Base-by-base conservation (phyloP, 1,284 basidiomycete genomes). In the Trichosporon asahii region DNA sequence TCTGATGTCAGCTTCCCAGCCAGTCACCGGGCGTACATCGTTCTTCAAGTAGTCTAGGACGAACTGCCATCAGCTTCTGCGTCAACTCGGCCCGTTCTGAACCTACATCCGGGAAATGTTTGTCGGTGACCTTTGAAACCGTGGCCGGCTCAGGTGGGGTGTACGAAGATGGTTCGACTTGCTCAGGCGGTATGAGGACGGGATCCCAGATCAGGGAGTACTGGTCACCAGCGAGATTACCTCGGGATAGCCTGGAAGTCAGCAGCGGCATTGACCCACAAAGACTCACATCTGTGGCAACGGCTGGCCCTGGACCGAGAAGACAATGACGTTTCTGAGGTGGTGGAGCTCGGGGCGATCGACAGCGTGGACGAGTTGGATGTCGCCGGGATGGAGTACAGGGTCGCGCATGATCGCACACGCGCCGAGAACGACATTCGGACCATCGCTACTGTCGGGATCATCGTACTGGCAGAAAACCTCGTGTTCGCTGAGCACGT, bases 151-250 rank as follows among this genome's bases (percentile, higher is more conserved):
- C 40, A 0, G 66, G 60, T 12, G 72, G 64, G 0, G 68, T 70
- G 66, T 76, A 77, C 25, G 69, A 65, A 3, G 70, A 72, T 0
- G 77, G 72, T n/a, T 64, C 31, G 2, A 64, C 65, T 29, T 65
- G 25, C 49, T 64, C 25, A 18, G 65, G 21, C 2, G 72, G 74
- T 27, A 76, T 49, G 21, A 77, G 69, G 8, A 67, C 63, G 6
- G 70, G 40, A 18, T 79, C 76, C 75, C 75, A 79, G 61, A 79
- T 76, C 18, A 79, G 71, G 9, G 74, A 74, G 64, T 75, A 78
- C 40, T 75, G 71, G 64, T 76, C 74, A 15, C 77, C 76, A 44
- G 75, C 75, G n/a, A 77, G 71, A 64, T 76, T 74, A 2, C 77
- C 78, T 1, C 78, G 77, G 2, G 74, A 69, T 14, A 79, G 67